A percentile compares a stretch with the other conserved stretches of the same genome.
These are phyloP conservation scores for Exophiala oligosperma DNA, from an alignment of 2,329 filamentous ascomycete genomes.

Conservation along the genomic window DNA sequence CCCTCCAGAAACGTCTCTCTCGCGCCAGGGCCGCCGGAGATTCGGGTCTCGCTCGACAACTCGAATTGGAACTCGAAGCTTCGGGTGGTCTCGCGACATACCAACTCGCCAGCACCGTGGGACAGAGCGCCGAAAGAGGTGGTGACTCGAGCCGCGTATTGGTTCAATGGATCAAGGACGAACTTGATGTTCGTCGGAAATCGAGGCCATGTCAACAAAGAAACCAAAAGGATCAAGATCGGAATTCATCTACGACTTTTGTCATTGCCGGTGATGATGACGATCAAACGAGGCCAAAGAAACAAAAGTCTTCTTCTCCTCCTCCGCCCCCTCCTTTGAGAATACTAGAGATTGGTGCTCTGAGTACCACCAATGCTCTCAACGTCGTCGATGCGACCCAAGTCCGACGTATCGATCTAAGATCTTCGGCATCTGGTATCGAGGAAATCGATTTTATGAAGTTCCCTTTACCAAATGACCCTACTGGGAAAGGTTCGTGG, in stretches of 20 bases:
- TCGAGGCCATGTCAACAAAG: not conserved
- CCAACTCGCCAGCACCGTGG: constrained; percentile 62
- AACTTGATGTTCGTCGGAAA: constrained; percentile 10
- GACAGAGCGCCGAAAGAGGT: constrained; percentile 60
- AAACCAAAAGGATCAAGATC: not conserved
- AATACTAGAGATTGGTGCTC: constrained; percentile 85
- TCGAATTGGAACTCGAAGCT: constrained; percentile 54
- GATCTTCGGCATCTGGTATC: constrained; percentile 77
- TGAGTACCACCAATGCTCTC: constrained; percentile 82
- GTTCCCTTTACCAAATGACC: constrained; percentile 64
- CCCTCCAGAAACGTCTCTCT: constrained; percentile 57
- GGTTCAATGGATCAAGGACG: constrained; percentile 55
- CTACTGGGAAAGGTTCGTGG: constrained; percentile 28
- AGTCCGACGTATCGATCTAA: constrained; percentile 73
- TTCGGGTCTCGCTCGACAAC: constrained; percentile 37
- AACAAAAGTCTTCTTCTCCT: too few species aligned
- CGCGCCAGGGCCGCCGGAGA: constrained; percentile 52
- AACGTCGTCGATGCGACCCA: constrained; percentile 50
- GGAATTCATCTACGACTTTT: too few species aligned
- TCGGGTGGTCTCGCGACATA: constrained; percentile 61
- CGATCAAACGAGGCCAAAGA: too few species aligned
- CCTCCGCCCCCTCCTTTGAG: constrained; percentile 42
- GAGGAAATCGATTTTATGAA: constrained; percentile 92
- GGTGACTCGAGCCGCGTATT: constrained; percentile 64
- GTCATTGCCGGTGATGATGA: too few species aligned